A percentile compares a stretch with the other conserved stretches of the same genome.
These are phyloP conservation scores for Yamadazyma taylorii DNA, from an alignment of 1,139 yeast genomes.

Conservation along the genomic window DNA sequence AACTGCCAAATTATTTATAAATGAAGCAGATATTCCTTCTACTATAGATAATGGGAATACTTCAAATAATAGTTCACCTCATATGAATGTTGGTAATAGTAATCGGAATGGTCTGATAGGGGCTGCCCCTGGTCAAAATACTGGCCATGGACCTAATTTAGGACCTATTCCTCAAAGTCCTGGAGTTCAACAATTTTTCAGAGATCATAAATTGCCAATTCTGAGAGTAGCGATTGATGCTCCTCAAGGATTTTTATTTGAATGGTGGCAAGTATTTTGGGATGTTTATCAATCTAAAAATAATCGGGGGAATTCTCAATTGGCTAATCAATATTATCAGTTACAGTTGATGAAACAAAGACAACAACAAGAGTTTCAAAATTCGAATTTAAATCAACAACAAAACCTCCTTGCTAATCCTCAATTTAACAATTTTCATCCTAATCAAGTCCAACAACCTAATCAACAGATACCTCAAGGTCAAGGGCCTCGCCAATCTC, in stretches of 20 bases:
- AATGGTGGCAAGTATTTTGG: conserved; percentile 98
- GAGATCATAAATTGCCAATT: conserved; percentile 45
- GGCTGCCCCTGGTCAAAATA: too few relatives aligned
- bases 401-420: conserved; percentile 9
- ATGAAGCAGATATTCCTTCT: conserved; percentile 64
- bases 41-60: conserved; percentile 12
- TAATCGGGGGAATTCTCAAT: conserved; percentile 51
- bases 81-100: conserved; percentile 2
- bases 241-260: conserved; percentile 83
- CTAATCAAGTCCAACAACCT: conserved; percentile 10
- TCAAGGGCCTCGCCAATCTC: conserved; percentile 17
- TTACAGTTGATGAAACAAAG: conserved; percentile 65
- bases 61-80: conserved; percentile 21
- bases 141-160: conserved; percentile 2
- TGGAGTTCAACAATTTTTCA: conserved; percentile 18
- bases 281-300: conserved; percentile 82
- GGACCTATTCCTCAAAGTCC: conserved; percentile 14
- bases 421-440: conserved; percentile 7
- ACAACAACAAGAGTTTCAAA: conserved; percentile 48
- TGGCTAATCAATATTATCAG: conserved; percentile 73
- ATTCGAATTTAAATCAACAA: conserved; percentile 17
- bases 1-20: conserved; percentile 70
- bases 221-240: conserved; percentile 66
- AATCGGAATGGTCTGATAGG: too few relatives aligned
- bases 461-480: conserved; percentile 10